These are phyloP conservation scores for Dactylellina haptotyla DNA, from an alignment of 2,329 filamentous ascomycete species.

Conservation along the genomic window DNA sequence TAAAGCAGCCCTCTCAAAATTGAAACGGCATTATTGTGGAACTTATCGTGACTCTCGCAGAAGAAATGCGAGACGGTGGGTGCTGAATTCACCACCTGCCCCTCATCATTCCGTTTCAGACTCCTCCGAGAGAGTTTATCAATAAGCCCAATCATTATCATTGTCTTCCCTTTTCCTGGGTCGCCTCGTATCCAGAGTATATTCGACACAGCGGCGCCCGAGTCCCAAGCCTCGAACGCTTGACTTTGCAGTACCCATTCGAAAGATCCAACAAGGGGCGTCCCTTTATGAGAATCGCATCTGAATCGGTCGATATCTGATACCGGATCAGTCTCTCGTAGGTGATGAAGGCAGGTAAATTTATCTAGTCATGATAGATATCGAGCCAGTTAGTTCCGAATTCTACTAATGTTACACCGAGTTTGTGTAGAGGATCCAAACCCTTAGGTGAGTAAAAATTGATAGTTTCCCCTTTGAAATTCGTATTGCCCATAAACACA, in stretches of 20 bases:
- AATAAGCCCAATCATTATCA: conserved; percentile 59
- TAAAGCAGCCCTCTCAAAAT: too few relatives aligned
- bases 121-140: conserved; percentile 58
- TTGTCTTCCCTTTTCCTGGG: conserved; percentile 61
- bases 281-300: neutral
- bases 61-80: conserved; percentile 57
- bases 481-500: neutral
- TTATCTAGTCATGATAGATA: neutral
- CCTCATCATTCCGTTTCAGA: too few relatives aligned
- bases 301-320: conserved; percentile 2
- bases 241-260: conserved; percentile 9
- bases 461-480: neutral
- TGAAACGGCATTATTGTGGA: too few relatives aligned
- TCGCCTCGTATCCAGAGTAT: conserved; percentile 61
- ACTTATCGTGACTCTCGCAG: conserved; percentile 60
- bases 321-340: neutral
- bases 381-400: too few relatives aligned
- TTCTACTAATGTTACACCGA: too few relatives aligned
- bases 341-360: neutral
- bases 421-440: too few relatives aligned
- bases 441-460: neutral
- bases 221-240: too few relatives aligned
- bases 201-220: too few relatives aligned
- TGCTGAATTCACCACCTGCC: conserved; percentile 7
- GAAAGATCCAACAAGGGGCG: neutral